phyloP scores from a whole-genome alignment of 257 asterid species.

The Cynanchum wilfordii region DNA sequence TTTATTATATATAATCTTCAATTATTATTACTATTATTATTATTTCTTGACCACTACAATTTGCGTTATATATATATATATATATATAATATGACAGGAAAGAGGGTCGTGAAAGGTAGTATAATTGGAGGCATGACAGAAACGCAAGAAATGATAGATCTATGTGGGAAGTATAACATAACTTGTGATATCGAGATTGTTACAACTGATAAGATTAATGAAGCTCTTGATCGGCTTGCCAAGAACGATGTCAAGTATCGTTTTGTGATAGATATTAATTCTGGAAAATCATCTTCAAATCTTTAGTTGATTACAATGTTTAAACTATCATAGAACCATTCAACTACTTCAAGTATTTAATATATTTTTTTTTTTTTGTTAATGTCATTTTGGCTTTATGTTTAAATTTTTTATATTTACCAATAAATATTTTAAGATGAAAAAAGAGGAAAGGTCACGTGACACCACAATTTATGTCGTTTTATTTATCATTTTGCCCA shows the following conservation, averaged over 20 bases:
- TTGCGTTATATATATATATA: constrained; percentile 13
- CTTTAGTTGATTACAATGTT: neutral
- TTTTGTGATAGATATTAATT: constrained; percentile 62
- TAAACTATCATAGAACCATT: no score
- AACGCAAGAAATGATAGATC: constrained; percentile 78
- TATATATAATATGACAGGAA: constrained; percentile 33
- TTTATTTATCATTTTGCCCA: no score
- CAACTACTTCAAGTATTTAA: no score
- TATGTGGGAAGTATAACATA: constrained; percentile 65
- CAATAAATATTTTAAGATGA: no score
- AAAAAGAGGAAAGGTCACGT: no score
- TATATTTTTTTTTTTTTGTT: no score
- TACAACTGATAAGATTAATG: constrained; percentile 40
- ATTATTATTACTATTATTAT: no score
- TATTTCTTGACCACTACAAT: no score
- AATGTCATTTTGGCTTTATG: no score
- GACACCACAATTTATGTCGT: no score
- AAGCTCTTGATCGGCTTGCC: constrained; percentile 58
- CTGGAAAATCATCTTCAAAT: constrained; percentile 7
- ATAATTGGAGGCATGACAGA: constrained; percentile 72
- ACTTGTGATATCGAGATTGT: constrained; percentile 66
- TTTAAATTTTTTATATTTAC: no score
- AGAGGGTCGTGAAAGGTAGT: constrained; percentile 85
- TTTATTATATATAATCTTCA: no score
- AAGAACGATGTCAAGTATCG: constrained; percentile 83